Conservation (phyloP, 352 stramenopile genomes). For the Phytophthora rubi region DNA sequence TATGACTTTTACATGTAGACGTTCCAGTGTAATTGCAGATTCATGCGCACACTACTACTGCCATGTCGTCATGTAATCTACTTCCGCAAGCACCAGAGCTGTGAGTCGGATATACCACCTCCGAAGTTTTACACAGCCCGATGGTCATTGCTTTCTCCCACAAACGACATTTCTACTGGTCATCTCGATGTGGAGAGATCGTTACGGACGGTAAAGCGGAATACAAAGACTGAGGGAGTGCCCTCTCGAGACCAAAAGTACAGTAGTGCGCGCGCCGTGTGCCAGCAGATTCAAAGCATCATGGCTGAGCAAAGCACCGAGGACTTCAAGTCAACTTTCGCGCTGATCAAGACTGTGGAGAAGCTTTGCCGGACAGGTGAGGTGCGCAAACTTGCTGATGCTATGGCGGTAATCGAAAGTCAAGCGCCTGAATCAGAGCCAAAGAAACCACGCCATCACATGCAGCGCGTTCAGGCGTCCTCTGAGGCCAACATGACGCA, state of each 20-base stretch:
- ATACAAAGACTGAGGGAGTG: background rate
- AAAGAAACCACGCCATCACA: too few relatives aligned
- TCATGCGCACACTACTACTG: constrained; percentile 20
- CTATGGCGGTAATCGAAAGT: background rate
- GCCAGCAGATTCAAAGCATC: background rate
- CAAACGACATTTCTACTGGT: constrained; percentile 15
- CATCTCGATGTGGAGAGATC: background rate
- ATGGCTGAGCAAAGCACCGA: constrained; percentile 11
- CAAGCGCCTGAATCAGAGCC: too few relatives aligned
- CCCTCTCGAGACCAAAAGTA: constrained; percentile 4
- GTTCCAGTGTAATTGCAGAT: constrained; percentile 11
- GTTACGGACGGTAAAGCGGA: background rate
- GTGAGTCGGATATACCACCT: constrained; percentile 20
- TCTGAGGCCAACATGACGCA: too few relatives aligned
- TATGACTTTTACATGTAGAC: constrained; percentile 7
- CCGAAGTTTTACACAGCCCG: constrained; percentile 11
- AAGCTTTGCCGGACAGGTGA: constrained; percentile 8
- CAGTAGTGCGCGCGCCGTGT: background rate
- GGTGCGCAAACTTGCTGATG: constrained; percentile 11
- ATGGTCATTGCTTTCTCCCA: constrained; percentile 7
- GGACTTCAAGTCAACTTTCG: background rate
- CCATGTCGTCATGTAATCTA: constrained; percentile 16
- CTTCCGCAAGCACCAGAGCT: background rate
- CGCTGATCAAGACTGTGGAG: constrained; percentile 1
- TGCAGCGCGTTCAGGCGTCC: too few relatives aligned